Base-by-base conservation (phyloP, 306 rosid genomes). In the Vigna angularis region DNA sequence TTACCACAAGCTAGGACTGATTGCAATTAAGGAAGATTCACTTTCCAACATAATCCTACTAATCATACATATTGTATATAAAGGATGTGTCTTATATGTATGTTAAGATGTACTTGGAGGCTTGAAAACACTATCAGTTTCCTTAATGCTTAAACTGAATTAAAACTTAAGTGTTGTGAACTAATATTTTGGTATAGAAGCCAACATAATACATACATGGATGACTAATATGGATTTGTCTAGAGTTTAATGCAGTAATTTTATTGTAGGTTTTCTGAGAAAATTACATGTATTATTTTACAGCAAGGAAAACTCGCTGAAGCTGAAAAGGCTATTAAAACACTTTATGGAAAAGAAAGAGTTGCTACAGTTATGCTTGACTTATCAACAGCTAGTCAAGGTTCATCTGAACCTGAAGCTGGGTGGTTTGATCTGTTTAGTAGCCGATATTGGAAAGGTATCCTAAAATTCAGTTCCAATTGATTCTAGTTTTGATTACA, bases 361-460 rank as follows among this genome's bases (percentile, higher is more conserved):
- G 93, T 92, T 74, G 74, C 84, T 13, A 90, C 81, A 75, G 90
- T 92, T 72, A 87, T 95, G 84, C 66, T 57, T 52, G 97, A 92
- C 63, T 87, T 95, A 75, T 71, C 59, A 73, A 61, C 91, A 28
- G 87, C 91, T 68, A 82, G 84, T 81, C 91, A 88, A 79, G 97
- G 98, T 79, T 91, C 98, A 50, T 74, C 86, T 61, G 98, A 95
- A 83, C 87, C 98, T 44, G 98, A 95, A 81, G 98, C 98, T 3
- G 96, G 98, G 73, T 95, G 98, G 98, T 81, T 93, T 72, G 98
- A 95, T 88, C 84, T 95, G 83, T 95, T 95, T 78, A 88, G 97
- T 77, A 87, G 90, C 84, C 95, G 98, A 78, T 95, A 95, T 55
- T 71, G 93, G 93, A 95, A 92, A 89, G 96, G 98, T 92, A 89